Percentiles rank a stretch among this genome's conserved stretches.
Evolutionary conservation across 202 grass and related monocot species (phyloP).

Genomic region (Zizania palustris): DNA sequence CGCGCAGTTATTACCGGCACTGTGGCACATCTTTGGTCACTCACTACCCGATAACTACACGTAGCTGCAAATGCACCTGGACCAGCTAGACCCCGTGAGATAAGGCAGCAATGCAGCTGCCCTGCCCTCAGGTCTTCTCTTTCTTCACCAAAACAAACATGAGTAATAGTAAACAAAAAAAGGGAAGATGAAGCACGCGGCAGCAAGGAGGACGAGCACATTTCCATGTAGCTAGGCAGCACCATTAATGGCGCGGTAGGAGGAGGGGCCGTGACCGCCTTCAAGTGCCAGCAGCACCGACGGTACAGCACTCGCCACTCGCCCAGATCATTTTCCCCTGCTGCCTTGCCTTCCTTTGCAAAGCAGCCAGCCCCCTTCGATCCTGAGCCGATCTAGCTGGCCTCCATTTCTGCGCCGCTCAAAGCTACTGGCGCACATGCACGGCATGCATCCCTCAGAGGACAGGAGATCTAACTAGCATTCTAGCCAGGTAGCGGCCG

Average conservation of each 20-base stretch:
- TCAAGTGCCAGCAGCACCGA: constrained; percentile 24
- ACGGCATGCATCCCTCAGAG: not conserved
- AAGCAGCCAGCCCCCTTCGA: not conserved
- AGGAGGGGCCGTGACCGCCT: constrained; percentile 30
- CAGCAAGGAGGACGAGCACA: not conserved
- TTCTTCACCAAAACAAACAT: not conserved
- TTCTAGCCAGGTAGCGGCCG: not conserved
- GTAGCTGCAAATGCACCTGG: not conserved
- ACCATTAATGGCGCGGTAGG: constrained; percentile 51
- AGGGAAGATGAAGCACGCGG: not conserved
- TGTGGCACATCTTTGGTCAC: not conserved
- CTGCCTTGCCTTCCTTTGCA: not conserved
- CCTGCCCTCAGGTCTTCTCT: not conserved
- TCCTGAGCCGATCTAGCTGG: constrained; percentile 33
- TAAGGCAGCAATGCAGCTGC: not conserved
- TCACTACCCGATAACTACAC: not conserved
- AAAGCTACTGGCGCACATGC: constrained; percentile 40
- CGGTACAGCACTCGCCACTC: not conserved
- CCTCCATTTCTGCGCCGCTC: constrained; percentile 52
- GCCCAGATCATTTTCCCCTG: constrained; percentile 1
- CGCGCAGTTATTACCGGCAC: not conserved
- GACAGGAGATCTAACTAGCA: not conserved
- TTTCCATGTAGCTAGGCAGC: not conserved
- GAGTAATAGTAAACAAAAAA: not conserved
- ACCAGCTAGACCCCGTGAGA: not conserved